Conservation (phyloP, 2,329 filamentous ascomycete species). For the Stemphylium vesicarium region DNA sequence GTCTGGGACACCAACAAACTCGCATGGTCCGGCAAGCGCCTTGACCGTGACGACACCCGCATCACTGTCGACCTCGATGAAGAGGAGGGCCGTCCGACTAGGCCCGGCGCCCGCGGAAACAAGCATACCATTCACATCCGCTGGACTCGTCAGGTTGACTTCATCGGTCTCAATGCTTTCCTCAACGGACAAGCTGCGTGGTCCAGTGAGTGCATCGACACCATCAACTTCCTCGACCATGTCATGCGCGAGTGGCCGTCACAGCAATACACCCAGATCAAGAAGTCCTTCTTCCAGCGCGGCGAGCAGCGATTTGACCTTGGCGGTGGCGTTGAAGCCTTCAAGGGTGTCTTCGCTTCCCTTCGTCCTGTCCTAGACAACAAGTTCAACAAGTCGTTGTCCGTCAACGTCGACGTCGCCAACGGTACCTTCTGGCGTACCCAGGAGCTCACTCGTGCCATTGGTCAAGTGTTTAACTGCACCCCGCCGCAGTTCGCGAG, state of each 20-base stretch:
- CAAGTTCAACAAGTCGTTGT: slow-evolving; percentile 64
- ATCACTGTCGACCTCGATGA: slow-evolving; percentile 75
- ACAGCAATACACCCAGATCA: slow-evolving; percentile 71
- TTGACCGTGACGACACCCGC: slow-evolving; percentile 40
- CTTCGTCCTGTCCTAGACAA: slow-evolving; percentile 72
- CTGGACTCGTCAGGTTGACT: slow-evolving; percentile 70
- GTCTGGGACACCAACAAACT: slow-evolving; percentile 85
- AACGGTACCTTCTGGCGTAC: slow-evolving; percentile 86
- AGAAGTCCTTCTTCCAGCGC: slow-evolving; percentile 79
- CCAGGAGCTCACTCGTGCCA: slow-evolving; percentile 46
- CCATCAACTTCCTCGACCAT: slow-evolving; percentile 91
- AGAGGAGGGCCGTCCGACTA: slow-evolving; percentile 55
- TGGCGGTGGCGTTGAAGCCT: slow-evolving; percentile 72
- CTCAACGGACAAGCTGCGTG: slow-evolving; percentile 61
- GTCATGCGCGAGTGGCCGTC: slow-evolving; percentile 81
- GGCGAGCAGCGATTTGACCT: slow-evolving; percentile 60
- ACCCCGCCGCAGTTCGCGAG: slow-evolving; percentile 25
- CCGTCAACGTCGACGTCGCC: slow-evolving; percentile 88
- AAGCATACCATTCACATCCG: slow-evolving; percentile 67
- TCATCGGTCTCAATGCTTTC: slow-evolving; percentile 71
- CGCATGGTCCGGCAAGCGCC: slow-evolving; percentile 67
- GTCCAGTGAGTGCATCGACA: slow-evolving; percentile 70
- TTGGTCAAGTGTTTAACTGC: slow-evolving; percentile 36
- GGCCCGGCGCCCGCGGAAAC: slow-evolving; percentile 47
- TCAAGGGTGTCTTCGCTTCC: slow-evolving; percentile 89